Base-by-base conservation (phyloP, 2,329 filamentous ascomycete species). In the Colletotrichum sp. region DNA sequence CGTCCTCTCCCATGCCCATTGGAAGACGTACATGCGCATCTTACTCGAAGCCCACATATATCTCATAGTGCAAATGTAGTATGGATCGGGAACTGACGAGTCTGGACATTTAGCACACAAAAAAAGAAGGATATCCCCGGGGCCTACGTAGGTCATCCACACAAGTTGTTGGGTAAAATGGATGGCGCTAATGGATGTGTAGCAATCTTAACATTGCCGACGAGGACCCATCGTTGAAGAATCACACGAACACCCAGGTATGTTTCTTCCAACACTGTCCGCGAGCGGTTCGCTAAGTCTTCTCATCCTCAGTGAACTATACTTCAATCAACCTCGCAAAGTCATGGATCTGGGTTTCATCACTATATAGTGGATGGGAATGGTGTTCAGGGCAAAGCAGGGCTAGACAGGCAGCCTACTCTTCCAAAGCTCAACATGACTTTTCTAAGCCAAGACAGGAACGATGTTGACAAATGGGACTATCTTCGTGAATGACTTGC, bases 1-100 rank as follows among this genome's bases (percentile, higher is more conserved):
- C 36, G 36, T 38, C 36, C 15, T 38, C 36, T 38, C 3, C 16
- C 36, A 38, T 0, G 16, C 36, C 36, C 36, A 0, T 43, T 43
- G 36, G 1, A 43, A 9, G 36, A 0, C 5, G 2, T 0, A 10
- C 36, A 18, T 43, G 5, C 3, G 1, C 36, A 43, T 43, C 8
- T 18, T 43, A 5, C 16, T 6, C 1, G 16, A 2, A 43, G 36
- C 36, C 5, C 3, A 18, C 36, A 43, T 18, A 3, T 3, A 43
- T 43, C 16, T 43, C 36, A 18, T 10, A 43, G 1, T 43, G 36
- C 8, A 2, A n/a, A 43, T 10, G 36, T 3, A n/a, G 16, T 43
- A 43, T 43, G 0, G 36, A 43, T 0, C 8, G 16, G 8, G 36
- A 43, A 43, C 36, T 43, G 8, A 10, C 16, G 36, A n/a, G 16